Evolutionary conservation across 306 rosid genomes (phyloP).

Genomic region (Cyclanthera cordifolia): DNA sequence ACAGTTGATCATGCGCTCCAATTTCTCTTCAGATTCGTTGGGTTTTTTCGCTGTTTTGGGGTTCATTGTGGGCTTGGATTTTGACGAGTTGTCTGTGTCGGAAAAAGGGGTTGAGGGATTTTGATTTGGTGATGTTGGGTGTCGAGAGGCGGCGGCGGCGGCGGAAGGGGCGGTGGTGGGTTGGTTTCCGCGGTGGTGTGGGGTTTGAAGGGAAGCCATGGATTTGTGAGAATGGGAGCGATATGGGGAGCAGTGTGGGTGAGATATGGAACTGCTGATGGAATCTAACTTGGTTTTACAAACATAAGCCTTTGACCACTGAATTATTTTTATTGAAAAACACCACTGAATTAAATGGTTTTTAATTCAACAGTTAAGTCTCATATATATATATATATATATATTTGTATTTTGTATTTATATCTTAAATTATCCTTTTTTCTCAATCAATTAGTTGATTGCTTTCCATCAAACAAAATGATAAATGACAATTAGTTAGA

Average conservation of each 20-base stretch:
- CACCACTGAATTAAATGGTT: too few relatives aligned
- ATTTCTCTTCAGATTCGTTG: background rate
- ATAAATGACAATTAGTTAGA: too few relatives aligned
- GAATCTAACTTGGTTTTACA: background rate
- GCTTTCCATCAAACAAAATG: too few relatives aligned
- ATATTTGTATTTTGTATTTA: too few relatives aligned
- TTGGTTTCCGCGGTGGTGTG: constrained; percentile 23
- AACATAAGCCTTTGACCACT: background rate
- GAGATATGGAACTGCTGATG: constrained; percentile 2
- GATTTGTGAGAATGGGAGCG: background rate
- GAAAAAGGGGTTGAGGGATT: constrained; percentile 33
- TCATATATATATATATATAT: too few relatives aligned
- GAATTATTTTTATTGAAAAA: background rate
- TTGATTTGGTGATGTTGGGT: constrained; percentile 23
- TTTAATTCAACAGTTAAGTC: too few relatives aligned
- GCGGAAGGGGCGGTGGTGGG: constrained; percentile 15
- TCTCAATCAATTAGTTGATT: too few relatives aligned
- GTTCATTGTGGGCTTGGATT: background rate
- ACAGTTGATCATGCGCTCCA: constrained; percentile 6
- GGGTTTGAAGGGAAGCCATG: constrained; percentile 41
- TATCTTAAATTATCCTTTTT: too few relatives aligned
- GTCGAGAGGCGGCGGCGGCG: background rate
- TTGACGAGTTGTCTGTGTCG: constrained; percentile 15
- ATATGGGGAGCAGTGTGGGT: background rate
- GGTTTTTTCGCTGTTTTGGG: background rate